A percentile compares a stretch with the other conserved stretches of the same genome.
Evolutionary conservation across 176 grass and related monocot species (phyloP).

Genomic region (Oryza nivara): DNA sequence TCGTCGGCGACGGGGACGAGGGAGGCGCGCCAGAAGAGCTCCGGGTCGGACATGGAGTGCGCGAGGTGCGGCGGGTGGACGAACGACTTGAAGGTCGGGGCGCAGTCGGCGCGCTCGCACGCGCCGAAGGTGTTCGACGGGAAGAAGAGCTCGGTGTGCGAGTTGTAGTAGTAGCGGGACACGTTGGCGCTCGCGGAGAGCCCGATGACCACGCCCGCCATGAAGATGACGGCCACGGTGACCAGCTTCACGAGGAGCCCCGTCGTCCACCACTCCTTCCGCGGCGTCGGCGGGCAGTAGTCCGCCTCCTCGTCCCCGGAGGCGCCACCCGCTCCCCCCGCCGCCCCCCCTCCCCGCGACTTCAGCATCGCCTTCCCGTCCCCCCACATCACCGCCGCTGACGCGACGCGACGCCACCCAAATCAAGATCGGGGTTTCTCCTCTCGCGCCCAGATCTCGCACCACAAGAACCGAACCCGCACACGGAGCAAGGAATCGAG

Average conservation of each 20-base stretch:
- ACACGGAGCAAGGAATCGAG: neutral
- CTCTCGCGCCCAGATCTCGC: neutral
- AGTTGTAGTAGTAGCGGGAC: constrained; percentile 71
- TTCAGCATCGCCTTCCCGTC: constrained; percentile 11
- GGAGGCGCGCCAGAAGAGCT: constrained; percentile 77
- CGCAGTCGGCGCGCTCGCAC: constrained; percentile 56
- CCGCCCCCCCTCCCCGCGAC: neutral
- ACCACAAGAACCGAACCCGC: neutral
- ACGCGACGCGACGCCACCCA: neutral
- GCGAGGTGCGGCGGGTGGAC: constrained; percentile 60
- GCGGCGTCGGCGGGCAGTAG: constrained; percentile 49
- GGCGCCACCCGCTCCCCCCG: neutral
- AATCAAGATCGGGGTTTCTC: neutral
- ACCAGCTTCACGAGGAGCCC: constrained; percentile 42
- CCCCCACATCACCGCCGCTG: neutral
- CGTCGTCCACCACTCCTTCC: constrained; percentile 51
- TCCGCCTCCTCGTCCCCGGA: constrained; percentile 35
- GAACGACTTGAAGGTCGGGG: constrained; percentile 54
- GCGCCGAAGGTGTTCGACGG: constrained; percentile 58
- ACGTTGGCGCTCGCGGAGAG: constrained; percentile 61
- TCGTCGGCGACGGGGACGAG: constrained; percentile 66
- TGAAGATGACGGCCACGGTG: constrained; percentile 68
- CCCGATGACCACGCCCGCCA: constrained; percentile 74
- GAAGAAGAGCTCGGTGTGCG: constrained; percentile 88
- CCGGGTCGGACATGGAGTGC: constrained; percentile 74